Evolutionary conservation across 495 filamentous ascomycete species (phyloP).

Genomic region (Penicillium desertorum): DNA sequence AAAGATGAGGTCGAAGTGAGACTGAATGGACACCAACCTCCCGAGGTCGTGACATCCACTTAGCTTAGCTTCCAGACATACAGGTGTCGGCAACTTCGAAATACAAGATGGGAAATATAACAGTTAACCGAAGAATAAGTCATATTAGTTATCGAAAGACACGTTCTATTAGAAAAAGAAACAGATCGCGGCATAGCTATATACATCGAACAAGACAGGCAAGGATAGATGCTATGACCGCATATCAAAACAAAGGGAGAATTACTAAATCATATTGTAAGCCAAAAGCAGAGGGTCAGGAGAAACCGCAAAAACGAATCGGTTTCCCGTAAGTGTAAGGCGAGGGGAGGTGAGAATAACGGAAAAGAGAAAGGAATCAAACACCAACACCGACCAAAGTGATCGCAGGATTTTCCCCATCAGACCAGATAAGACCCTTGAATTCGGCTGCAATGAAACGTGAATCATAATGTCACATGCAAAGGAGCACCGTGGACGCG

Average conservation of each 20-base stretch:
- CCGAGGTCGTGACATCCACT: too few species aligned
- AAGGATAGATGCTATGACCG: conserved; percentile 28
- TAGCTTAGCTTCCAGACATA: too few species aligned
- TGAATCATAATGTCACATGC: conserved; percentile 40
- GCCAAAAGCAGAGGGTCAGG: conserved; percentile 11
- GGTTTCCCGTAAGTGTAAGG: conserved; percentile 9
- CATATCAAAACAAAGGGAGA: conserved; percentile 13
- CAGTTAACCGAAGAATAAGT: neutral
- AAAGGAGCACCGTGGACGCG: conserved; percentile 15
- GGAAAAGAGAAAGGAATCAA: conserved; percentile 22
- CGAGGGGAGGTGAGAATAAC: conserved; percentile 8
- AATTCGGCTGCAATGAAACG: conserved; percentile 35
- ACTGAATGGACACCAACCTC: too few species aligned
- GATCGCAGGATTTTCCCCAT: conserved; percentile 6
- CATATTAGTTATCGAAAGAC: conserved; percentile 12
- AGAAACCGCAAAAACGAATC: neutral
- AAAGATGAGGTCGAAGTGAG: too few species aligned
- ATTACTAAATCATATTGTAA: conserved; percentile 29
- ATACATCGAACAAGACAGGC: conserved; percentile 23
- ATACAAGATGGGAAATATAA: neutral
- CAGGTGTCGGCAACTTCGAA: too few species aligned
- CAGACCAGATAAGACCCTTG: conserved; percentile 18
- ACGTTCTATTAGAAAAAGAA: conserved; percentile 25
- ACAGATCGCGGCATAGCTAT: conserved; percentile 28
- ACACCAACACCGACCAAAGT: conserved; percentile 33